These are phyloP conservation scores for Fraxinus baroniana DNA, from an alignment of 305 asterid genomes.

Conservation along the genomic window DNA sequence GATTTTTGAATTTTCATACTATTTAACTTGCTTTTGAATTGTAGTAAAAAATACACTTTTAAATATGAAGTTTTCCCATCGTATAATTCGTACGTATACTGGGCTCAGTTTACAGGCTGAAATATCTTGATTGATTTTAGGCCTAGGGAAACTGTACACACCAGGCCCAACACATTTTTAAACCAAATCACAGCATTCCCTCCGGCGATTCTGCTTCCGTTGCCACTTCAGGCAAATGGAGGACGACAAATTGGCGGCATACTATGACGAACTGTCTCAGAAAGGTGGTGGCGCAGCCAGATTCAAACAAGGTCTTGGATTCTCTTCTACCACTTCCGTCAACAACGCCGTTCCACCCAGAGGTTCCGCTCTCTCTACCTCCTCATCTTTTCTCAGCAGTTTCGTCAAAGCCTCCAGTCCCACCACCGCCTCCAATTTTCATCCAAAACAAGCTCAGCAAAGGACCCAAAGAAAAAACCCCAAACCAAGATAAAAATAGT, in stretches of 20 bases:
- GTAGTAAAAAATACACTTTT: no score
- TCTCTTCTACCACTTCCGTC: constrained; percentile 41
- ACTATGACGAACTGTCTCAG: constrained; percentile 79
- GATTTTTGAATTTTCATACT: no score
- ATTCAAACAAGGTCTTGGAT: constrained; percentile 89
- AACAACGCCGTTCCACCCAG: constrained; percentile 50
- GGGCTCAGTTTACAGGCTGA: no score
- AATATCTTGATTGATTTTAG: background rate
- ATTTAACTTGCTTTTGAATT: no score
- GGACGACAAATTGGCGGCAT: constrained; percentile 86
- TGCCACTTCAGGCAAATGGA: constrained; percentile 46
- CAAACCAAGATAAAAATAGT: background rate
- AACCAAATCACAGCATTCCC: background rate
- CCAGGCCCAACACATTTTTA: background rate
- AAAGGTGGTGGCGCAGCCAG: constrained; percentile 89
- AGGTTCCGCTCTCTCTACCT: constrained; percentile 64
- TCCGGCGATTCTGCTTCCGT: background rate
- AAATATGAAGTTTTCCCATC: no score
- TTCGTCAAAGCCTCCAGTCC: constrained; percentile 81
- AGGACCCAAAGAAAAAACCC: constrained; percentile 34
- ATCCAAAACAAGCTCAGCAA: constrained; percentile 68
- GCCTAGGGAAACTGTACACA: background rate
- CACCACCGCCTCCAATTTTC: constrained; percentile 40
- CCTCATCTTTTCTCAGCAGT: constrained; percentile 55
- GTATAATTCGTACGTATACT: no score